A percentile compares a stretch with the other conserved stretches of the same genome.
Evolutionary conservation across 345 rosid species (phyloP).

Genomic region (Moringa oleifera): DNA sequence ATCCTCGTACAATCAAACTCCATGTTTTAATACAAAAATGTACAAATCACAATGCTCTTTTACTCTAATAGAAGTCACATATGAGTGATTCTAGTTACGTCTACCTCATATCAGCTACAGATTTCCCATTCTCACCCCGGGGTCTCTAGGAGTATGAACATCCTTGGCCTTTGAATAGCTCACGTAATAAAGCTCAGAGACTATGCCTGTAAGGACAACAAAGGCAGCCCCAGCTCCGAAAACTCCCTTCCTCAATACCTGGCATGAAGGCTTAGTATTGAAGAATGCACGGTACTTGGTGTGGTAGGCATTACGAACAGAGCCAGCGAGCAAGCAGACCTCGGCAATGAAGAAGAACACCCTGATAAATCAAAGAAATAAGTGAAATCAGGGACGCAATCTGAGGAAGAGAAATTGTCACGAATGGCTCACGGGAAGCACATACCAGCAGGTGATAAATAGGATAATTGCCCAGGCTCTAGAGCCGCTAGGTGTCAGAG

Average conservation of each 20-base stretch:
- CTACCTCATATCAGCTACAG: slow-evolving; percentile 26
- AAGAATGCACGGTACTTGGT: slow-evolving; percentile 51
- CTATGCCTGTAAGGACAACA: slow-evolving; percentile 60
- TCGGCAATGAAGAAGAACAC: slow-evolving; percentile 81
- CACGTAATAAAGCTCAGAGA: slow-evolving; percentile 71
- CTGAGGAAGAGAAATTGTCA: not conserved
- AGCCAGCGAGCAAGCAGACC: slow-evolving; percentile 80
- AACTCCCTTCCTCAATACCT: slow-evolving; percentile 65
- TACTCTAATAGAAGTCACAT: not conserved
- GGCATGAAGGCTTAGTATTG: slow-evolving; percentile 39
- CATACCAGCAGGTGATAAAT: slow-evolving; percentile 77
- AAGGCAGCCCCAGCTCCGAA: slow-evolving; percentile 96
- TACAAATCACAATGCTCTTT: not conserved
- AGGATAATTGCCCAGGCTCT: slow-evolving; percentile 74
- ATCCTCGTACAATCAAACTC: slow-evolving; percentile 1
- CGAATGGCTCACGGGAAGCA: not conserved
- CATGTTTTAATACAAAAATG: not conserved
- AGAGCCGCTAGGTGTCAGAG: slow-evolving; percentile 68
- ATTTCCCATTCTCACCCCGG: slow-evolving; percentile 74
- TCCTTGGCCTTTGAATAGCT: slow-evolving; percentile 57
- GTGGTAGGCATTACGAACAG: slow-evolving; percentile 81
- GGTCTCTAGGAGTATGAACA: slow-evolving; percentile 34
- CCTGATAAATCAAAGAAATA: slow-evolving; percentile 32
- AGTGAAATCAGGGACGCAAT: too few relatives aligned
- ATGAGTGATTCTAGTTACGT: not conserved